A percentile compares a stretch with the other conserved stretches of the same genome.
Conservation (phyloP, 2,329 filamentous ascomycete genomes). For the Phyllosticta citribraziliensis region DNA sequence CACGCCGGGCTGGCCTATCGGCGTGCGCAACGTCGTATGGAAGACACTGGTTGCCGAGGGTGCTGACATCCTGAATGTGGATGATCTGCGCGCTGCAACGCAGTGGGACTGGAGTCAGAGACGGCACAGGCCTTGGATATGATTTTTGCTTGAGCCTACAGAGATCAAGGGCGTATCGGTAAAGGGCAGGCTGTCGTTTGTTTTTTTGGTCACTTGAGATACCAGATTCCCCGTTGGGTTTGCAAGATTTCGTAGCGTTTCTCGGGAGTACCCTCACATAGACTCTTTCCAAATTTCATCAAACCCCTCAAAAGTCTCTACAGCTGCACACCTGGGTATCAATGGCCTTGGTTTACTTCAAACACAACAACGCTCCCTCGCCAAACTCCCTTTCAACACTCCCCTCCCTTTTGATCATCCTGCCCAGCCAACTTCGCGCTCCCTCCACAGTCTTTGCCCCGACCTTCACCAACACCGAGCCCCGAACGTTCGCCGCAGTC, state of each 20-base stretch:
- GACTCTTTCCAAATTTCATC: not conserved
- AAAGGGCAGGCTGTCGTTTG: not conserved
- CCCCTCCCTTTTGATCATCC: constrained; percentile 65
- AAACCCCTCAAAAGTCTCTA: not conserved
- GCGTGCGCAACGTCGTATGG: constrained; percentile 46
- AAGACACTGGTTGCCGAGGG: constrained; percentile 41
- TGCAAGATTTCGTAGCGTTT: not conserved
- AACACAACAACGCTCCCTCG: constrained; percentile 67
- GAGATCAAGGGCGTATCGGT: not conserved
- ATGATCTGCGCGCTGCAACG: constrained; percentile 44
- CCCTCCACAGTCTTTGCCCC: constrained; percentile 73
- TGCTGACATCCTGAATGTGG: constrained; percentile 48
- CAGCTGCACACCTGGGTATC: not conserved
- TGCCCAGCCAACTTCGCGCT: constrained; percentile 67
- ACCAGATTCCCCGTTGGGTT: not conserved
- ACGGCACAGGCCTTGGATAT: constrained; percentile 19
- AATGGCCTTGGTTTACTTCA: not conserved
- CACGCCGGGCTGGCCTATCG: constrained; percentile 45
- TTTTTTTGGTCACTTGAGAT: not conserved
- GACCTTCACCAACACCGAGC: constrained; percentile 87
- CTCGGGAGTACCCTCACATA: not conserved
- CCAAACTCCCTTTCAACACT: constrained; percentile 65
- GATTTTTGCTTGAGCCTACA: not conserved
- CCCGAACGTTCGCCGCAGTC: constrained; percentile 29
- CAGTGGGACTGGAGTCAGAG: constrained; percentile 36